Base-by-base conservation (phyloP, 345 rosid species). In the Clausena lansium region DNA sequence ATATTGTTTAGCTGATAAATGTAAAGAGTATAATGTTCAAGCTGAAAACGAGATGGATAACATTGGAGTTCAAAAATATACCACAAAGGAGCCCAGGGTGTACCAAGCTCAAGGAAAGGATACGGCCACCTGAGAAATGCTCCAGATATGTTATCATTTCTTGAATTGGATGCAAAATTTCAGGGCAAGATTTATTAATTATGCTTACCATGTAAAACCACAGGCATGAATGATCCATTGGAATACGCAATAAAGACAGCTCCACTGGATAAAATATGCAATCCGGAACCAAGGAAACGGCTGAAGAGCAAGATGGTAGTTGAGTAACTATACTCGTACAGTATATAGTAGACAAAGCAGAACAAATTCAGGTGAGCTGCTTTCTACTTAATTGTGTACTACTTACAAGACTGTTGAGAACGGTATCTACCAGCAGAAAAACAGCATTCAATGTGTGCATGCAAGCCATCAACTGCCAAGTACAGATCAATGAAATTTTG, bases 171-270 rank as follows among this genome's bases (percentile, higher is more conserved):
- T 36, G 20, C 25, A 70, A n/a, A 28, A 72, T 59, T 24, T 33
- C 22, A 11, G 39, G 19, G 32, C 20, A 27, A 33, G 50, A 2
- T 33, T 4, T n/a, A 25, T 4, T 33, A 5, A 36, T 55, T 15
- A 67, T 81, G 63, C 71, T 81, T 88, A 94, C 99, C 95, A 89
- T 68, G 93, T 81, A 77, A 90, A 82, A 6, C 99, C 95, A 78
- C 91, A 87, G 64, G 94, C 93, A 76, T 92, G 98, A 76, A 94
- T 82, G 72, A 88, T 84, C 99, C 98, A 96, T 73, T 94, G 97
- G 85, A 92, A 91, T 67, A 90, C 80, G 65, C 90, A 84, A 30
- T 96, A 96, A 55, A 90, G 58, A 69, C 94, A 89, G 81, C 94
- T 92, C 97, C 94, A 96, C 65, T 78, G 88, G 38, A 92, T 85